Evolutionary conservation across 257 asterid species (phyloP), one percentile per base, ranked within the genome.

Genomic region (Osmanthus fragrans): DNA sequence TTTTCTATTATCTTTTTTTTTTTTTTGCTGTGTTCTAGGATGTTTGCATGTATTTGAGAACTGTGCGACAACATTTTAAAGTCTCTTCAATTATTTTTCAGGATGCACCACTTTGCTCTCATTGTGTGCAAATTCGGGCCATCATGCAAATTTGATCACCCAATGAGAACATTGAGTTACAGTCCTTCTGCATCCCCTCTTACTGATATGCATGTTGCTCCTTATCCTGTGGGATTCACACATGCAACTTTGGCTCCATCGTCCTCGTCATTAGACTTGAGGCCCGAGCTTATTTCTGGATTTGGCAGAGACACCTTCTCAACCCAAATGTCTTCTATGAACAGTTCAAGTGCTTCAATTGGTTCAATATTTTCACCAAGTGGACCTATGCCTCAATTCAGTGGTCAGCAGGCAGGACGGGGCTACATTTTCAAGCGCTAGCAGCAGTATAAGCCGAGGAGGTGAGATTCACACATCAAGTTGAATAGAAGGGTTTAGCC

Each of bases 111-210:
- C 74, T 91, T 73, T 94, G 98, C 80, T 87, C 97, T 85, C 96
- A 92, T 89, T 94, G 86, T 87, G 34, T 94, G 98, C 96, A 89
- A 84, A 85, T 94, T 87, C 68, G 98, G 98, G 76, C 96, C 96
- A 39, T 84, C 91, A 0, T 94, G 98, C 93, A 91, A 83, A 82
- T 94, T 89, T 39, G 97, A 94, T 80, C 98, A 94, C 71, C 98
- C 98, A 21, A 91, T 91, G 92, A 86, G 89, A 71, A 65, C 84
- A 47, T 72, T 92, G 81, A 88, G 93, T 80, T 92, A 94, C 83
- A 91, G 94, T 77, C 91, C 97, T 27, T 94, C 98, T 0, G 91
- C 97, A 49, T 94, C 98, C 42, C 90, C 97, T 77, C 93, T 94
- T 60, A 88, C 97, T 16, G 99, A 92, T 77, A 86, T 94, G 97